A percentile compares a stretch with the other conserved stretches of the same genome.
Evolutionary conservation across 2,329 filamentous ascomycete genomes (phyloP).

Genomic region (Botrytis fragariae): DNA sequence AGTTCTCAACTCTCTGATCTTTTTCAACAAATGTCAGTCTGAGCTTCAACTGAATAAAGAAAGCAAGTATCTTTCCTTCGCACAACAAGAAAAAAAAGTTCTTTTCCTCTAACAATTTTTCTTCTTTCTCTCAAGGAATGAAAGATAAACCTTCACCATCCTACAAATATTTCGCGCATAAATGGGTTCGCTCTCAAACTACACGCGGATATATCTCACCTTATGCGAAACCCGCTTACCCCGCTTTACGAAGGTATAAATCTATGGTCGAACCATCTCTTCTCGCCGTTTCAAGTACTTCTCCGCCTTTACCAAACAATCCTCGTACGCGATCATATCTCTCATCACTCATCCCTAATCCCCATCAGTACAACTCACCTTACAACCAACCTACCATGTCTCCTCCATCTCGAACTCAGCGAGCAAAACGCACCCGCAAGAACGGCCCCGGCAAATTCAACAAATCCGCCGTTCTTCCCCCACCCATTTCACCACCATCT

Average conservation of each 20-base stretch:
- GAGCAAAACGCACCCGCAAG: background rate
- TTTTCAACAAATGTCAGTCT: background rate
- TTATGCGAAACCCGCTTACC: background rate
- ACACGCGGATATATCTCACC: background rate
- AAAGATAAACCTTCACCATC: background rate
- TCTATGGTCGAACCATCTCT: background rate
- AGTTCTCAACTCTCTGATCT: background rate
- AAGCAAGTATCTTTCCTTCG: background rate
- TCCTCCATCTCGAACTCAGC: background rate
- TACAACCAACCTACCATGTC: too few species aligned
- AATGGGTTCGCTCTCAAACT: background rate
- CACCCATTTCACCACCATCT: background rate
- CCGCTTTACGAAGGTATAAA: background rate
- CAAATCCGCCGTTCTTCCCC: background rate
- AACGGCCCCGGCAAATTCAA: background rate
- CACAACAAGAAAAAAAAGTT: background rate
- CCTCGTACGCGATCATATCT: background rate
- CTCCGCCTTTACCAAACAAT: background rate
- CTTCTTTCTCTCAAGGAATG: background rate
- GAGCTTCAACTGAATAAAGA: background rate
- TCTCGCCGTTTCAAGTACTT: background rate
- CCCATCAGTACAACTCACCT: too few species aligned
- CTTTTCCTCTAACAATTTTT: too few species aligned
- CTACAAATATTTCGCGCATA: background rate
- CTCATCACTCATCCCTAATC: background rate